Evolutionary conservation across 176 grass and related monocot genomes (phyloP), one percentile per base, ranked within the genome.

Genomic region (Otatea glauca): DNA sequence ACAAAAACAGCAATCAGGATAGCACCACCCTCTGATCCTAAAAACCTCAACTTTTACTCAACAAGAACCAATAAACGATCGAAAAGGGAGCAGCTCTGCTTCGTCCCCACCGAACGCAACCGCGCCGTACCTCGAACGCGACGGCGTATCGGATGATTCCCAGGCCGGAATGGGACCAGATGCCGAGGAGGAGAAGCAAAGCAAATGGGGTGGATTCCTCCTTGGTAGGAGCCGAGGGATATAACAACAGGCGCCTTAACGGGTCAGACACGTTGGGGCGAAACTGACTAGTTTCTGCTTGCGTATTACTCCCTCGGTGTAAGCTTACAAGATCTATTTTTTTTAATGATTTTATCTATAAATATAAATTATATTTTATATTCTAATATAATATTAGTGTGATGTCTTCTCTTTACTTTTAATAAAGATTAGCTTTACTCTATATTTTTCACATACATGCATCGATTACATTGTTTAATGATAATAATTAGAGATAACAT

Each of bases 211-310:
- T 21, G 7, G 29, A 29, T 69, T 70, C 71, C 50, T 65, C 13
- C 80, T n/a, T 17, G 51, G 70, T 13, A 45, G 81, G 81, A 80
- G 79, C 81, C 87, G 81, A 84, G 81, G 76, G 41, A 80, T 68
- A 51, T 83, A 88, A 74, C 6, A 65, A 63, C 16, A 13, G 38
- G 8, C 0, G 80, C 1, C 3, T 34, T 68, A 47, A 0, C 78
- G 86, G 78, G 79, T 68, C 48, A 4, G 70, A 53, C 25, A 48
- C 71, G 71, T 54, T 54, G 35, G 17, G 27, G 7, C 21, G 8
- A 23, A 23, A 24, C 21, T 14, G 51, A 17, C 5, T 6, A 5
- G 51, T 34, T 47, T 35, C 44, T 18, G 51, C 42, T 50, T 73
- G 69, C 68, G 50, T 29, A 29, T 29, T 29, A 29, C 29, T 29